phyloP scores from a whole-genome alignment of 371 early-diverging fungal genomes.

The Mucor plumbeus region DNA sequence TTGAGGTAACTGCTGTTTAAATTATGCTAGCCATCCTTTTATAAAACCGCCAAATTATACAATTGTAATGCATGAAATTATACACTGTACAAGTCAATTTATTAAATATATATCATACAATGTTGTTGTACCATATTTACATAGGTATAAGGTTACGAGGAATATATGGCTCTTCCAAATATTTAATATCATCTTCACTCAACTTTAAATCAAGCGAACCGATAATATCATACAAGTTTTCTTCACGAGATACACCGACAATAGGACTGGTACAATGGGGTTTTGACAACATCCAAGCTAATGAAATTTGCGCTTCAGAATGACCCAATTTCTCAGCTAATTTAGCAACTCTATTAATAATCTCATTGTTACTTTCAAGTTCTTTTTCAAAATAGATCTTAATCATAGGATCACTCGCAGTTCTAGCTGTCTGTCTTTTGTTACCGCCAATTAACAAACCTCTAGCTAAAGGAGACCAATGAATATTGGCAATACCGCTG shows the following conservation, averaged over 20 bases:
- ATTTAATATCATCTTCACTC: slow-evolving; percentile 42
- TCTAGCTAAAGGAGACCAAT: slow-evolving; percentile 49
- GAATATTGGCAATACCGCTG: slow-evolving; percentile 41
- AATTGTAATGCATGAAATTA: too few relatives aligned
- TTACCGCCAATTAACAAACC: slow-evolving; percentile 19
- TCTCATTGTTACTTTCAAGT: slow-evolving; percentile 10
- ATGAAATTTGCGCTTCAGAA: slow-evolving; percentile 34
- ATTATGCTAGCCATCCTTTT: too few relatives aligned
- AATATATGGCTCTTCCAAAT: slow-evolving; percentile 34
- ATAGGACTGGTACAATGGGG: slow-evolving; percentile 47
- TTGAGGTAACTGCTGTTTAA: too few relatives aligned
- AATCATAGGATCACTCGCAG: background rate
- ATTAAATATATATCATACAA: too few relatives aligned
- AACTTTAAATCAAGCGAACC: slow-evolving; percentile 38
- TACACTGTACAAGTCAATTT: too few relatives aligned
- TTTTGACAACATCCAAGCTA: slow-evolving; percentile 56
- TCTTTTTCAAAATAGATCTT: slow-evolving; percentile 11
- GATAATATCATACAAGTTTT: slow-evolving; percentile 40
- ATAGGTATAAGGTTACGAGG: slow-evolving; percentile 22
- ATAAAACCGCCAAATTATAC: too few relatives aligned
- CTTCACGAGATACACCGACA: slow-evolving; percentile 41
- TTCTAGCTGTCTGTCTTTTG: slow-evolving; percentile 13
- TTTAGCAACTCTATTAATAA: slow-evolving; percentile 23
- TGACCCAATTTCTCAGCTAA: slow-evolving; percentile 16
- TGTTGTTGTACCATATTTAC: background rate